Conservation (phyloP, 192 early-diverging fungal species). For the Phycomyces blakesleeanus region DNA sequence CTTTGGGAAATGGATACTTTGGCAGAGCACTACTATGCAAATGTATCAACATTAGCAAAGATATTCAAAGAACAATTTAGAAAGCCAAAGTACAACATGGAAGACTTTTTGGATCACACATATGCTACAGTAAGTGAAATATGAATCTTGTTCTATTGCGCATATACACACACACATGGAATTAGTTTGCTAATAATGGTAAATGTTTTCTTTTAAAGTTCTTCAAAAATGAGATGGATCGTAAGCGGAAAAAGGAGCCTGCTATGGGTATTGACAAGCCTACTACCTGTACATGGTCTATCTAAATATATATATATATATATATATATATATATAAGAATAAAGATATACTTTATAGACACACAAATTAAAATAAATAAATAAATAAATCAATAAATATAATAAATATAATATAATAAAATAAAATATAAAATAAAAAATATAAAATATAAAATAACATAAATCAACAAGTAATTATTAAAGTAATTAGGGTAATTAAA, state of each 20-base stretch:
- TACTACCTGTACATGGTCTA: conserved; percentile 16
- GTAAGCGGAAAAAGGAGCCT: conserved; percentile 56
- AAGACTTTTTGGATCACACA: conserved; percentile 96
- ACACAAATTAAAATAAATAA: no score
- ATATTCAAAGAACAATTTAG: conserved; percentile 87
- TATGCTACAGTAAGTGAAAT: conserved; percentile 52
- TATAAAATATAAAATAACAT: no score
- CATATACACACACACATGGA: no score
- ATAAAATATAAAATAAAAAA: no score
- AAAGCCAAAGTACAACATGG: conserved; percentile 82
- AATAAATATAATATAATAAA: no score
- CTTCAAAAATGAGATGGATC: conserved; percentile 60
- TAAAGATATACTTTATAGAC: no score
- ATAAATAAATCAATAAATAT: no score
- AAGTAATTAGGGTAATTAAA: no score
- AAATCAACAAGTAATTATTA: no score
- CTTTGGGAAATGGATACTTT: conserved; percentile 94
- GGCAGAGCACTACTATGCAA: conserved; percentile 82
- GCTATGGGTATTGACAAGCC: conserved; percentile 59
- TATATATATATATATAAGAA: no score
- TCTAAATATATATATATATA: conserved; percentile 1
- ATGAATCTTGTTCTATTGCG: no score
- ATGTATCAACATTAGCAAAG: conserved; percentile 79
- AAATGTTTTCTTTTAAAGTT: conserved; percentile 38
- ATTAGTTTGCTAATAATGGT: no score